Evolutionary conservation across 148 eudicot species (phyloP).

Genomic region (Pouteria glomerata): DNA sequence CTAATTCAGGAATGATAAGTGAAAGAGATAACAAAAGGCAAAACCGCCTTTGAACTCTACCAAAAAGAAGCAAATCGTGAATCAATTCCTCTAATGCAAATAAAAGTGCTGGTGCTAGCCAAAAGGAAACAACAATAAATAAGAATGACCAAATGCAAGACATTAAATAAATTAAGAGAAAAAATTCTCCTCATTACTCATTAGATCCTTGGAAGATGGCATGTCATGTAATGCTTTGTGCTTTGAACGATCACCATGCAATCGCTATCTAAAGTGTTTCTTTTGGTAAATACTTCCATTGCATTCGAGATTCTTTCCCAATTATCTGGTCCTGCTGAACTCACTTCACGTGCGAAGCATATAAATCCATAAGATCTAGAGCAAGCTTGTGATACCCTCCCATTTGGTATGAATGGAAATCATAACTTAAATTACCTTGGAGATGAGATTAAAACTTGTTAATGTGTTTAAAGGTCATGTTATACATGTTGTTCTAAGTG

Average conservation of each 20-base stretch:
- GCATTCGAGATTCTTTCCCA: constrained; percentile 30
- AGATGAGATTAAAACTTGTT: too few species aligned
- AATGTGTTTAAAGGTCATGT: too few species aligned
- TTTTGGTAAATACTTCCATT: constrained; percentile 31
- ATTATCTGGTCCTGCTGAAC: constrained; percentile 21
- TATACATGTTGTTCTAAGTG: too few species aligned
- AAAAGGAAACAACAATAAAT: too few species aligned
- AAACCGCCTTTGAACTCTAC: neutral
- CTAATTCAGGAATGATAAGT: neutral
- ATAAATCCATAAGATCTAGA: neutral
- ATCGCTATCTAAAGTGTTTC: constrained; percentile 25
- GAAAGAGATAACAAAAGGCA: neutral
- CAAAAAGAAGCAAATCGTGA: neutral
- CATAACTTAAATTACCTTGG: too few species aligned
- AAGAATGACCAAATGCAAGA: neutral
- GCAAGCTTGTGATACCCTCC: too few species aligned
- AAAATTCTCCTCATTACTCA: neutral
- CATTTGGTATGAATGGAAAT: too few species aligned
- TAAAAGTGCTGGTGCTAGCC: neutral
- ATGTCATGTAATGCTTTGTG: constrained; percentile 28
- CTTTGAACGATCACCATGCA: constrained; percentile 30
- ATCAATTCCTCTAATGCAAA: too few species aligned
- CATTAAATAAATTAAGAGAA: neutral
- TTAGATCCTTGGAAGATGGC: constrained; percentile 28
- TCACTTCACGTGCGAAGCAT: neutral